A percentile compares a stretch with the other conserved stretches of the same genome.
Conservation (phyloP, 1,284 basidiomycete genomes). For the Paramarasmius palmivorus region DNA sequence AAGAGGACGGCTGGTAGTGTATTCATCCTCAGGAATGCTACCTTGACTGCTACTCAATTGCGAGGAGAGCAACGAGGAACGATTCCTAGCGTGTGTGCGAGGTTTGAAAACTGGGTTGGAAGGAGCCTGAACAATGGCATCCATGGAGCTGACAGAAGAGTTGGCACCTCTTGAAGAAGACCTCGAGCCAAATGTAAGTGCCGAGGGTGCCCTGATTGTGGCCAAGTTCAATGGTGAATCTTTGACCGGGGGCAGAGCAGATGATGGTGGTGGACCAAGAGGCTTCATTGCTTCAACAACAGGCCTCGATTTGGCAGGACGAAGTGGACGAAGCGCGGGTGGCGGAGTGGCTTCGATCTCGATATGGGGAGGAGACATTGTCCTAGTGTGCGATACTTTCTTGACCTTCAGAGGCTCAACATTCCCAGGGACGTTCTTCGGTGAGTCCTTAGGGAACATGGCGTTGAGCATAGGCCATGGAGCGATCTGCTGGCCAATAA, state of each 20-base stretch:
- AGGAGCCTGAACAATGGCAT: conserved; percentile 31
- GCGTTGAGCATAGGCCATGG: conserved; percentile 59
- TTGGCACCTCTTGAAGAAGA: conserved; percentile 33
- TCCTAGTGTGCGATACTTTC: conserved; percentile 47
- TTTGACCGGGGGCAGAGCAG: conserved; percentile 9
- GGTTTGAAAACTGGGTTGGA: conserved; percentile 49
- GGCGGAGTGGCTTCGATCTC: conserved; percentile 39
- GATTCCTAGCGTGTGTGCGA: conserved; percentile 33
- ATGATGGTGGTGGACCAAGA: conserved; percentile 21
- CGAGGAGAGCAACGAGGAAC: conserved; percentile 32
- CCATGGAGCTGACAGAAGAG: conserved; percentile 23
- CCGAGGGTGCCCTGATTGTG: conserved; percentile 37
- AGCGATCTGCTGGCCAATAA: conserved; percentile 61
- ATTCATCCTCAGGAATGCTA: conserved; percentile 22
- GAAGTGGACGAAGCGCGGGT: conserved; percentile 59
- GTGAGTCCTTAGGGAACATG: conserved; percentile 41
- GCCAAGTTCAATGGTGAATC: conserved; percentile 13
- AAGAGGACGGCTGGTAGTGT: conserved; percentile 35
- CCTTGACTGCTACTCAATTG: conserved; percentile 20
- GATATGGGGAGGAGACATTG: conserved; percentile 51
- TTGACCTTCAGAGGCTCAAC: neutral
- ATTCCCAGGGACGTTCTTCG: conserved; percentile 18
- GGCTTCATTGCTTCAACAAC: conserved; percentile 18
- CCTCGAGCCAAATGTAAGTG: conserved; percentile 51
- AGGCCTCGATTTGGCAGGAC: conserved; percentile 42